phyloP scores from a whole-genome alignment of 2,329 filamentous ascomycete genomes.

The Aspergillus pseudoviridinutans region DNA sequence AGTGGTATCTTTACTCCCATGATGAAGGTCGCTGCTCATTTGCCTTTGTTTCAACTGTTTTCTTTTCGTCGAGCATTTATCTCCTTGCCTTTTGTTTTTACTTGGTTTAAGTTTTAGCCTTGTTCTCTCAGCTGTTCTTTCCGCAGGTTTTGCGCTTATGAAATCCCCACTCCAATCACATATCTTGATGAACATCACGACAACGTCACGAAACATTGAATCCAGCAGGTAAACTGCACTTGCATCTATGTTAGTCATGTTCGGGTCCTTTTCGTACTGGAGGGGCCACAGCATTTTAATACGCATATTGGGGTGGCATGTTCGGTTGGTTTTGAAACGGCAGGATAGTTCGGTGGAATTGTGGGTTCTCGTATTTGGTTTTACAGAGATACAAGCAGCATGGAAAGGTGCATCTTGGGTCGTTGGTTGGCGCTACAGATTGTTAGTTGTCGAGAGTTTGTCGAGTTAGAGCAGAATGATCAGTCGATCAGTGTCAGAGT shows the following conservation, averaged over 20 bases:
- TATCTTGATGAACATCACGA: conserved; percentile 16
- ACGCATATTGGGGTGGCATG: background rate
- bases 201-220: conserved; percentile 10
- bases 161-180: conserved; percentile 17
- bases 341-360: background rate
- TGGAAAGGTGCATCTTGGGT: background rate
- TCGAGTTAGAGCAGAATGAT: background rate
- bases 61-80: background rate
- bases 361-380: background rate
- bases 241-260: background rate
- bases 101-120: conserved; percentile 3
- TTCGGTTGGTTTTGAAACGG: background rate
- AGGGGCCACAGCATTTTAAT: background rate
- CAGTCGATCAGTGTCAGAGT: background rate
- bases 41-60: background rate
- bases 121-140: conserved; percentile 5
- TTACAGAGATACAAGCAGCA: background rate
- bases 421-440: background rate
- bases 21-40: background rate
- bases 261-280: background rate
- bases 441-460: background rate
- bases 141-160: conserved; percentile 12
- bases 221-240: background rate
- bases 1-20: background rate
- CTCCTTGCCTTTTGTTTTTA: conserved; percentile 3